Percentiles rank a stretch among this genome's conserved stretches.
These are phyloP conservation scores for Termitomyces sp. DNA, from an alignment of 768 basidiomycete species.

Conservation along the genomic window DNA sequence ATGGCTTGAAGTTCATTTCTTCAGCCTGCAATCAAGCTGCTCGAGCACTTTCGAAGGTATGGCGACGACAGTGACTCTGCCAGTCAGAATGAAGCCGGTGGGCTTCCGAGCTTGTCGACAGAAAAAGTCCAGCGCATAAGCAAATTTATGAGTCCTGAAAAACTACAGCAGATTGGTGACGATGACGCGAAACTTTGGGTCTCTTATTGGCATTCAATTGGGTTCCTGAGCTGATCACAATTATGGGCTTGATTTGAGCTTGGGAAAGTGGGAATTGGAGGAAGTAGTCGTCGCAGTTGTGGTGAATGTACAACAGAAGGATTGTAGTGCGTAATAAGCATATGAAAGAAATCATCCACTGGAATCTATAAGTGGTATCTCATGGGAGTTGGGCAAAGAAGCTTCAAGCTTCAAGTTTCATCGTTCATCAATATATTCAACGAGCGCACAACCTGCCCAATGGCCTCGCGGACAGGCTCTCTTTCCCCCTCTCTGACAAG, in stretches of 20 bases:
- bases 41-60: slow-evolving; percentile 25
- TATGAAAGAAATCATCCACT: background rate
- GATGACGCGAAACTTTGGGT: slow-evolving; percentile 8
- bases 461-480: slow-evolving; percentile 49
- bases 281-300: background rate
- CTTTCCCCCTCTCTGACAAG: slow-evolving; percentile 40
- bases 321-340: background rate
- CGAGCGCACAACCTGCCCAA: slow-evolving; percentile 57
- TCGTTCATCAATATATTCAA: slow-evolving; percentile 51
- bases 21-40: slow-evolving; percentile 28
- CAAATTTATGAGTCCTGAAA: background rate
- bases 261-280: background rate
- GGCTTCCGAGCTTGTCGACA: slow-evolving; percentile 6
- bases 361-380: background rate
- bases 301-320: too few relatives aligned
- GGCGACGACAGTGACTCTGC: background rate
- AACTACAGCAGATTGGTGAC: background rate
- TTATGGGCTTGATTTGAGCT: background rate
- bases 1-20: background rate
- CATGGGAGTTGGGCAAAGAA: background rate
- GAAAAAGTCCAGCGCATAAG: slow-evolving; percentile 1
- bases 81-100: slow-evolving; percentile 3
- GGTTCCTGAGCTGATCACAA: background rate
- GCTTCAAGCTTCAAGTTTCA: slow-evolving; percentile 10
- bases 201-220: slow-evolving; percentile 4